Base-by-base conservation (phyloP, 306 rosid species). In the Pyrus bretschneideri region DNA sequence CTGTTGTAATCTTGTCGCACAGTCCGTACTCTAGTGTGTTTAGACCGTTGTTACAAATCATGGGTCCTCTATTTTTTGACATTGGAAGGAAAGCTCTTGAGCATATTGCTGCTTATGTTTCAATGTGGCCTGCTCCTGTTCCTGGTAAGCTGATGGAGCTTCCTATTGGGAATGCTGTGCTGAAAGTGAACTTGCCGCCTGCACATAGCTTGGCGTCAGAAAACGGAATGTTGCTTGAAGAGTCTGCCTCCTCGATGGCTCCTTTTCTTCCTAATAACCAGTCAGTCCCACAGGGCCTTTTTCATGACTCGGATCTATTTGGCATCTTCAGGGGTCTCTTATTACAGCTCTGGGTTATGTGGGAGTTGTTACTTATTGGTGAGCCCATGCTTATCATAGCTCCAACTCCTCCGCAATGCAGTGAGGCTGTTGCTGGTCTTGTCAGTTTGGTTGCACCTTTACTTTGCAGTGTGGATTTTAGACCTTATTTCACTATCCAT, bases 401-500 rank as follows among this genome's bases (percentile, higher is more conserved):
- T 70, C 97, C 98, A 17, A 90, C 97, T 21, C 97, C 98, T 78
- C 94, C 98, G 42, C 98, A 93, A 76, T 91, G 97, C 85, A 89
- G 93, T 75, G 97, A 91, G 80, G 98, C 98, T 85, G 97, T 93
- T 49, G 97, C 97, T 46, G 78, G 94, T 81, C 98, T 93, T 80
- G 97, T 93, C 74, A 93, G 98, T 79, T 87, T 91, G 89, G 88
- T 91, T 86, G 94, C 98, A 14, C 98, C 98, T 30, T 77, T 93
- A 83, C 93, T 90, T 78, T 91, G 80, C 69, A 93, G 97, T 83
- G 90, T 91, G 69, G 98, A 91, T 74, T 93, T 91, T 79, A 83
- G 98, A 80, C 98, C 98, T 65, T 93, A 93, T 85, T 93, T 93
- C 85, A 93, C 98, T 70, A 93, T 93, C 77, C 97, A 93, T 60